Evolutionary conservation across 352 stramenopile species (phyloP), one percentile per base, ranked within the genome.

Genomic region (Globisporangium paroecandrum): DNA sequence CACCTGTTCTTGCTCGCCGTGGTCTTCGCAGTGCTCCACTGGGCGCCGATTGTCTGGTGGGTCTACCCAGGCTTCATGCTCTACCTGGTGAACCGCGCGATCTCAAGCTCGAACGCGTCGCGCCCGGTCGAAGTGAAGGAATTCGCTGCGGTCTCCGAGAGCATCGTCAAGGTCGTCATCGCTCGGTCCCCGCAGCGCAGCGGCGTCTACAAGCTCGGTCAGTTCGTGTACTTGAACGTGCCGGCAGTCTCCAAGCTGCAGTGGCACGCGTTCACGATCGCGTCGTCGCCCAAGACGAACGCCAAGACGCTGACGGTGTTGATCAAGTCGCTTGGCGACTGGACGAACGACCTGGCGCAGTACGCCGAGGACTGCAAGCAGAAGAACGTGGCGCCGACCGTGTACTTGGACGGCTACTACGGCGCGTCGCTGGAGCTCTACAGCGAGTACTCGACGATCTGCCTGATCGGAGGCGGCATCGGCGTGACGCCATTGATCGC

Each of bases 211-310:
- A 69, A 81, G 32, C 62, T 77, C 10, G 77, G 77, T 2, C 75
- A 83, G 41, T 81, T 85, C 36, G 71, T 85, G 9, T 85, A 85
- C 63, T 34, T 85, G 18, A 83, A 82, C 15, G 73, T 81, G 18
- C 77, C 77, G 3, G 20, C 68, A 0, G 69, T 87, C 36, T 85
- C 77, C 2, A 82, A 78, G 58, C 64, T 82, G 20, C 72, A 85
- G 38, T 87, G 79, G 77, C 79, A 87, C 53, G 68, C 79, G 0
- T 87, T 87, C 64, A 83, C 70, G 0, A 79, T 87, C 58, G 73
- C 60, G 20, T 76, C 68, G 22, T 62, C 71, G 38, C 68, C 71
- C n/a, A 32, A 62, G 1, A 56, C 24, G 10, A 68, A 46, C 47
- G 15, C 61, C 3, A 34, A 55, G 18, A 49, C 54, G 29, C 29